phyloP scores from a whole-genome alignment of 768 basidiomycete species.

The Psilocybe sp. region DNA sequence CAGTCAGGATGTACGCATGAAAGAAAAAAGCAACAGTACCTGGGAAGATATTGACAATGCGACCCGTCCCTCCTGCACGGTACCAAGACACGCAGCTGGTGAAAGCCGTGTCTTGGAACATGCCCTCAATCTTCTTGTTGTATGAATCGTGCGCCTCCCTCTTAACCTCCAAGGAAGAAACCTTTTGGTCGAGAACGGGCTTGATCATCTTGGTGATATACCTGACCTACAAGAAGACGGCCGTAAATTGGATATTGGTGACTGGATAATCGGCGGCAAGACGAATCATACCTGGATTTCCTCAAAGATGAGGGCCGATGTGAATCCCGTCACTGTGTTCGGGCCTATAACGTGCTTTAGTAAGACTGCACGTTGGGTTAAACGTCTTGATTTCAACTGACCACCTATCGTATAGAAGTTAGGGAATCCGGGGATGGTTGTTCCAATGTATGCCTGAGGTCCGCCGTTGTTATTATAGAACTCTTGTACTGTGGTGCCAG shows the following conservation, averaged over 20 bases:
- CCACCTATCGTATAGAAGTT: constrained; percentile 42
- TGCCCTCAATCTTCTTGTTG: constrained; percentile 35
- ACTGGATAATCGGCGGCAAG: not conserved
- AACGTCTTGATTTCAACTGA: no score
- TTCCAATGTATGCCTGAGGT: constrained; percentile 43
- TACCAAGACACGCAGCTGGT: constrained; percentile 39
- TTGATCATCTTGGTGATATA: constrained; percentile 39
- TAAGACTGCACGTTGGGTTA: not conserved
- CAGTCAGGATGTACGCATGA: no score
- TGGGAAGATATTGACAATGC: constrained; percentile 36
- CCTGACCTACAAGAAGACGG: constrained; percentile 25
- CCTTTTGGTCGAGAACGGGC: constrained; percentile 33
- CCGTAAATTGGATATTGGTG: no score
- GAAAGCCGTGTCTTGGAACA: constrained; percentile 32
- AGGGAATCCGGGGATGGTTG: constrained; percentile 41
- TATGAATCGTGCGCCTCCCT: constrained; percentile 33
- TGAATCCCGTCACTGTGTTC: constrained; percentile 42
- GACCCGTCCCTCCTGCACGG: constrained; percentile 32
- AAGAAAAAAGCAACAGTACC: constrained; percentile 18
- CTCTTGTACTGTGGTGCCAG: constrained; percentile 30
- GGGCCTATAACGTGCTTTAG: constrained; percentile 29
- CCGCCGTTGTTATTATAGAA: constrained; percentile 38
- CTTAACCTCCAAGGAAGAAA: constrained; percentile 34
- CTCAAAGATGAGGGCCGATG: constrained; percentile 39
- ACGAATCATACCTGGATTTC: constrained; percentile 35